Evolutionary conservation across 768 basidiomycete species (phyloP).

Genomic region (Boletus reticuloceps): DNA sequence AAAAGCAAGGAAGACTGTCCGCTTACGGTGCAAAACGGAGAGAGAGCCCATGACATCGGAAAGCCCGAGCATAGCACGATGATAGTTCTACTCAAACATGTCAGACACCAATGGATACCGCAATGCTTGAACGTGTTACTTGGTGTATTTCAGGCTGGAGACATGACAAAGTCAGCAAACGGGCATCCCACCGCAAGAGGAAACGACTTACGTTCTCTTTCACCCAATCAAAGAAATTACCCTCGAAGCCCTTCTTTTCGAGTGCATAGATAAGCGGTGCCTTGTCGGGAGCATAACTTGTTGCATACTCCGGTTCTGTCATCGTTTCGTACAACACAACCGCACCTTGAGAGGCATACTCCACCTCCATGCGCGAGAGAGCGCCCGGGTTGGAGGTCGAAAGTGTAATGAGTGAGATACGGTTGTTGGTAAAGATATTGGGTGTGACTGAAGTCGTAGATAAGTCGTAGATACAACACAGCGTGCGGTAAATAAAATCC

Average conservation of each 20-base stretch:
- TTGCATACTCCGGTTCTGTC: slow-evolving; percentile 24
- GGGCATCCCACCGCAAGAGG: not conserved
- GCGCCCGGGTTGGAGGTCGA: slow-evolving; percentile 10
- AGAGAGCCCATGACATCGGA: slow-evolving; percentile 23
- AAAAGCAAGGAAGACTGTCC: not conserved
- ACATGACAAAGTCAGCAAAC: not conserved
- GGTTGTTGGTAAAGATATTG: slow-evolving; percentile 33
- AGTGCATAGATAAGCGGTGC: slow-evolving; percentile 22
- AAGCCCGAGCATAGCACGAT: slow-evolving; percentile 23
- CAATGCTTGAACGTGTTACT: not conserved
- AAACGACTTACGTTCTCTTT: slow-evolving; percentile 17
- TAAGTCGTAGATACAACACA: not conserved
- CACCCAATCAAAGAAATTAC: slow-evolving; percentile 23
- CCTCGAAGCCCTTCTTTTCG: slow-evolving; percentile 14
- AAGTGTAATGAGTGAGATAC: slow-evolving; percentile 28
- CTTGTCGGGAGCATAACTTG: slow-evolving; percentile 20
- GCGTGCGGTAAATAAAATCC: not conserved
- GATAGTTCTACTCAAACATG: slow-evolving; percentile 14
- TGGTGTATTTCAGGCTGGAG: slow-evolving; percentile 13
- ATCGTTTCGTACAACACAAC: slow-evolving; percentile 22
- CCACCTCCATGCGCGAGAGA: slow-evolving; percentile 4
- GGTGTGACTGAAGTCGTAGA: slow-evolving; percentile 15
- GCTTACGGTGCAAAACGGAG: slow-evolving; percentile 23
- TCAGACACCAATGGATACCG: not conserved
- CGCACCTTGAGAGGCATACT: slow-evolving; percentile 12